A percentile compares a stretch with the other conserved stretches of the same genome.
Conservation (phyloP, 306 rosid species). For the Argentina anserina region DNA sequence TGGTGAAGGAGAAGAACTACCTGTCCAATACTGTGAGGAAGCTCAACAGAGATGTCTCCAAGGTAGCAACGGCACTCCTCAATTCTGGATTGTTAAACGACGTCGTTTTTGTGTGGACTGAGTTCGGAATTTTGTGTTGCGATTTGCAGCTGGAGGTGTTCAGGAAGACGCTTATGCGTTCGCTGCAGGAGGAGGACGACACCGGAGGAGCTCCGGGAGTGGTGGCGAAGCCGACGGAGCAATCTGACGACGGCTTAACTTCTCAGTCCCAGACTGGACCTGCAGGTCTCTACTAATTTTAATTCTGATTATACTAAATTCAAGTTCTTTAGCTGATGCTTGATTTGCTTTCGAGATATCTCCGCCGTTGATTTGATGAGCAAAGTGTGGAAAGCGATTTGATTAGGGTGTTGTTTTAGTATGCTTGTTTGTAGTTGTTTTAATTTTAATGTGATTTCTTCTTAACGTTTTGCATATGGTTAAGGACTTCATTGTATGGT, state of each 20-base stretch:
- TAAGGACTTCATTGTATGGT: neutral
- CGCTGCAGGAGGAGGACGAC: slow-evolving; percentile 79
- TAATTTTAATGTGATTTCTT: neutral
- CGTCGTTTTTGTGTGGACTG: neutral
- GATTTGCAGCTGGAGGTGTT: slow-evolving; percentile 78
- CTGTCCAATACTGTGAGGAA: slow-evolving; percentile 66
- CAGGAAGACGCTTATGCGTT: slow-evolving; percentile 81
- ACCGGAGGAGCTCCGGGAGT: slow-evolving; percentile 35
- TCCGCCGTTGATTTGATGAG: no score
- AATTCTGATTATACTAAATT: neutral
- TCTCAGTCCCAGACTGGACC: no score
- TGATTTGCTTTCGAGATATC: no score
- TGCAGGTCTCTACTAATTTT: slow-evolving; percentile 41
- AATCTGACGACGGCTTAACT: slow-evolving; percentile 41
- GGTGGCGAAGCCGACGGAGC: slow-evolving; percentile 40
- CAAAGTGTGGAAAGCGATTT: no score
- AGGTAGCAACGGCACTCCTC: slow-evolving; percentile 46
- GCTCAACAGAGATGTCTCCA: slow-evolving; percentile 85
- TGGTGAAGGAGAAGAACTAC: slow-evolving; percentile 58
- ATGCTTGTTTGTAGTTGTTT: neutral
- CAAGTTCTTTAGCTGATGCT: neutral
- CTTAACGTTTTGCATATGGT: neutral
- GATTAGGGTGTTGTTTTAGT: no score
- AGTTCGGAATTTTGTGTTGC: neutral
- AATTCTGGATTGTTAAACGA: neutral